These are phyloP conservation scores for Suillus lakei DNA, from an alignment of 768 basidiomycete species.

Conservation along the genomic window DNA sequence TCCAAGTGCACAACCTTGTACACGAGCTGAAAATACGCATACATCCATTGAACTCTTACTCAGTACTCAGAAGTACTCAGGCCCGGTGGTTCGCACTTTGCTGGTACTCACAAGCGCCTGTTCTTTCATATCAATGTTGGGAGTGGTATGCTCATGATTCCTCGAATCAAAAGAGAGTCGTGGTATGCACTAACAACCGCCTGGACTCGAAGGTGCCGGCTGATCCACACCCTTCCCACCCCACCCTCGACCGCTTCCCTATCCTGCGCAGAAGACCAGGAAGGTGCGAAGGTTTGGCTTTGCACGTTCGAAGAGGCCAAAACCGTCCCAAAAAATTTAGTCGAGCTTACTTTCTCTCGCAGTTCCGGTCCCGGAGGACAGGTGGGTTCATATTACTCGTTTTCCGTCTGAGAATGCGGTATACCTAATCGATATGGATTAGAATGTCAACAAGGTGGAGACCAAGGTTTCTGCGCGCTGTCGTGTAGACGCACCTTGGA, in stretches of 20 bases:
- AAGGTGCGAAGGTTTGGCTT: slow-evolving; percentile 61
- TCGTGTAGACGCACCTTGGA: slow-evolving; percentile 61
- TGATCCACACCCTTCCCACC: slow-evolving; percentile 36
- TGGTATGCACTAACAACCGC: background rate
- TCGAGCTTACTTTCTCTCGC: slow-evolving; percentile 71
- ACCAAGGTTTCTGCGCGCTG: slow-evolving; percentile 78
- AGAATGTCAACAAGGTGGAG: slow-evolving; percentile 87
- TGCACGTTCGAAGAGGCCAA: slow-evolving; percentile 45
- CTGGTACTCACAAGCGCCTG: background rate
- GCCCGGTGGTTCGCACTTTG: background rate
- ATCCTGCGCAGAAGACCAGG: slow-evolving; percentile 44
- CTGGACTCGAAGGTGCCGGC: slow-evolving; percentile 10
- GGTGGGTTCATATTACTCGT: slow-evolving; percentile 42
- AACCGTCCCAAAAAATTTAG: slow-evolving; percentile 53
- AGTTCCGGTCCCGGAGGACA: slow-evolving; percentile 89
- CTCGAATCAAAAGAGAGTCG: background rate
- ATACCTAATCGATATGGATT: background rate
- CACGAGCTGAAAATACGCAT: no score
- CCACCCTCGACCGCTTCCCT: slow-evolving; percentile 48
- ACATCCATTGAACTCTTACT: background rate
- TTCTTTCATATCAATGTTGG: background rate
- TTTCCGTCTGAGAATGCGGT: background rate
- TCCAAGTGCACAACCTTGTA: no score
- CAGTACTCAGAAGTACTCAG: no score
- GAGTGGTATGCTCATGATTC: background rate